These are phyloP conservation scores for Polysphondylium violaceum DNA, from an alignment of 78 protist species.

Conservation along the genomic window DNA sequence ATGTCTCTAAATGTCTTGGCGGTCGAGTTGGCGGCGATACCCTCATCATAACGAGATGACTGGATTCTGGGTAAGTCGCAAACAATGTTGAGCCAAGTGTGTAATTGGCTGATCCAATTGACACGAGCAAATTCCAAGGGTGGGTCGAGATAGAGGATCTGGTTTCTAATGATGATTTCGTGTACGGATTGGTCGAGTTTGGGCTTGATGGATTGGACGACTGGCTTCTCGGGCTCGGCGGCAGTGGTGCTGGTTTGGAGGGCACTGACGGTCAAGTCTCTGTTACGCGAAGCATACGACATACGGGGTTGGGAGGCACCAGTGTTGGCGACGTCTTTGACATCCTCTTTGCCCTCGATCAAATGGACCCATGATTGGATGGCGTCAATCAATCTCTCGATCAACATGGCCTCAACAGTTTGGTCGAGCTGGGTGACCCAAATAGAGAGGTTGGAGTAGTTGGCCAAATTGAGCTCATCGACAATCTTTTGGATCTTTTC, in stretches of 20 bases:
- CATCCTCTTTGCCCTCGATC: conserved; percentile 60
- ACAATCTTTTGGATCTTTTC: conserved; percentile 82
- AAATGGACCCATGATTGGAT: conserved; percentile 76
- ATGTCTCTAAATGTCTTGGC: conserved; percentile 65
- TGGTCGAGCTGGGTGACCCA: conserved; percentile 87
- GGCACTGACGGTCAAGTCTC: background rate
- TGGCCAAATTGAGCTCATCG: conserved; percentile 86
- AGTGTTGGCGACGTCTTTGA: background rate
- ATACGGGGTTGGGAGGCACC: background rate
- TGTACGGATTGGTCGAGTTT: conserved; percentile 59
- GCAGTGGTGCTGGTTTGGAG: conserved; percentile 1
- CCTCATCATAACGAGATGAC: conserved; percentile 69
- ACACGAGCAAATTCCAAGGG: conserved; percentile 91
- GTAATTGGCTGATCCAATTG: conserved; percentile 81
- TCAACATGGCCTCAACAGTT: conserved; percentile 63
- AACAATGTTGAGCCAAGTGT: conserved; percentile 77
- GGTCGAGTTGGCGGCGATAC: conserved; percentile 10
- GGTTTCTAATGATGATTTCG: conserved; percentile 88
- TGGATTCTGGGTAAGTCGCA: conserved; percentile 79
- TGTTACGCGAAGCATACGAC: conserved; percentile 35
- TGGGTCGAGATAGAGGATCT: conserved; percentile 88
- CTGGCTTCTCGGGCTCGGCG: background rate
- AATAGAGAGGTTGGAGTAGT: conserved; percentile 77
- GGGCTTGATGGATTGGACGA: conserved; percentile 33
- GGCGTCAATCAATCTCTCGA: conserved; percentile 76